Conservation (phyloP, 2,329 filamentous ascomycete species). For the Calonectria pseudoturangicola region DNA sequence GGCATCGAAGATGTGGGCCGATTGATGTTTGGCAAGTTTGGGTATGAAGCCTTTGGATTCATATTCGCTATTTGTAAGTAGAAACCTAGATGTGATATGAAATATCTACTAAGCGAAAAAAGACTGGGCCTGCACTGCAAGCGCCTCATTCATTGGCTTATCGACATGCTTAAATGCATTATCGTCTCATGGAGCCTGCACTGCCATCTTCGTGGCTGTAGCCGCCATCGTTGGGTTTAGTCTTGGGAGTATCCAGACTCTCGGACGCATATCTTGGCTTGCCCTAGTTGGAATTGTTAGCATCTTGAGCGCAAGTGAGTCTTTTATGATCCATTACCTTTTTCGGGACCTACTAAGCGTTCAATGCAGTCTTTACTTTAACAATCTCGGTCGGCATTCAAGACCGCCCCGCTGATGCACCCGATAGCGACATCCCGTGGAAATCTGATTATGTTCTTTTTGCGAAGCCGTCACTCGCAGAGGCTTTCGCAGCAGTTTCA, state of each 20-base stretch:
- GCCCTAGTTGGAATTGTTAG: constrained; percentile 51
- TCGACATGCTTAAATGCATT: constrained; percentile 62
- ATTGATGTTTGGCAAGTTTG: constrained; percentile 66
- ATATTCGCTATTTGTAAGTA: constrained; percentile 53
- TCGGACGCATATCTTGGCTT: constrained; percentile 55
- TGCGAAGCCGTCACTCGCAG: constrained; percentile 53
- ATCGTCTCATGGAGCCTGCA: constrained; percentile 59
- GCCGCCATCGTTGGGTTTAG: constrained; percentile 52
- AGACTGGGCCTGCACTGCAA: constrained; percentile 47
- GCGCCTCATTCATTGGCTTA: constrained; percentile 58
- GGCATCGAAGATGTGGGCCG: constrained; percentile 70
- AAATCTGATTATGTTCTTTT: constrained; percentile 55
- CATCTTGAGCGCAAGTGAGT: constrained; percentile 48
- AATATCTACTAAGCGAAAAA: neutral
- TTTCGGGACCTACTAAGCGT: too few relatives aligned
- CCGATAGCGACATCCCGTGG: constrained; percentile 47
- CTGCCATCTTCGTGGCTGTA: constrained; percentile 60
- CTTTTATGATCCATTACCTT: too few relatives aligned
- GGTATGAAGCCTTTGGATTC: constrained; percentile 62
- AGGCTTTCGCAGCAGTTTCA: constrained; percentile 56
- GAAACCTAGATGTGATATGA: too few relatives aligned
- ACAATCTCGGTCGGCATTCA: constrained; percentile 56
- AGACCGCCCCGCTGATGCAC: constrained; percentile 55
- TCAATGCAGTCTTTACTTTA: constrained; percentile 45
- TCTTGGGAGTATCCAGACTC: constrained; percentile 55